Conservation (phyloP, 257 asterid species). For the Anisodus acutangulus region DNA sequence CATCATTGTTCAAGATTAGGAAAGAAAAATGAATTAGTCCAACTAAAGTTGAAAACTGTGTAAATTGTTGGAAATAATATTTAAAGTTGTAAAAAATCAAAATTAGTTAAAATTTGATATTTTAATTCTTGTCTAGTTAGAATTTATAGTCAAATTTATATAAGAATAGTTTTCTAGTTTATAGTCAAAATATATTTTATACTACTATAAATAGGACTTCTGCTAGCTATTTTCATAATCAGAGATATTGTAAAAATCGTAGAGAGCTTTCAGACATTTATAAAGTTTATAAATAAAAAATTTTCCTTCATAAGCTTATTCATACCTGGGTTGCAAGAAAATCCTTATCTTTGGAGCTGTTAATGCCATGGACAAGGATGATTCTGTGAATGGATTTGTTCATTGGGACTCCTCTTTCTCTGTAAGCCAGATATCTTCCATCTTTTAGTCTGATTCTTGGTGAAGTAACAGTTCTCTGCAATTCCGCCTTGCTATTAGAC, state of each 20-base stretch:
- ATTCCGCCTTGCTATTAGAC: not conserved
- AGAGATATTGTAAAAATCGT: no score
- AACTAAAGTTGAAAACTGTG: not conserved
- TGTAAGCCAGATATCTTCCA: not conserved
- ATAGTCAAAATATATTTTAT: no score
- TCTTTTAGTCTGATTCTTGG: not conserved
- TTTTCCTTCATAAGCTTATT: not conserved
- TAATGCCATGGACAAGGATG: conserved; percentile 83
- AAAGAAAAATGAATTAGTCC: not conserved
- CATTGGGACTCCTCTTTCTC: not conserved
- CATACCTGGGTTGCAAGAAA: conserved; percentile 76
- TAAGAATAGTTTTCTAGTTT: no score
- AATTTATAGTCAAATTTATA: no score
- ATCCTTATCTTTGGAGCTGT: conserved; percentile 79
- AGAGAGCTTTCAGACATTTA: no score
- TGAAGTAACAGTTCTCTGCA: not conserved
- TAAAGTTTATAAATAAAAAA: no score
- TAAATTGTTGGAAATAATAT: no score
- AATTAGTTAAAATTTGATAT: no score
- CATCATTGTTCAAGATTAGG: not conserved
- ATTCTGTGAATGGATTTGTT: conserved; percentile 59
- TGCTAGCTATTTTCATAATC: no score
- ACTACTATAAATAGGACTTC: no score
- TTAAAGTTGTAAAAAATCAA: no score
- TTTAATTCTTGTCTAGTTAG: no score